Conservation (phyloP, 179 eudicot genomes). For the Gypsophila paniculata region DNA sequence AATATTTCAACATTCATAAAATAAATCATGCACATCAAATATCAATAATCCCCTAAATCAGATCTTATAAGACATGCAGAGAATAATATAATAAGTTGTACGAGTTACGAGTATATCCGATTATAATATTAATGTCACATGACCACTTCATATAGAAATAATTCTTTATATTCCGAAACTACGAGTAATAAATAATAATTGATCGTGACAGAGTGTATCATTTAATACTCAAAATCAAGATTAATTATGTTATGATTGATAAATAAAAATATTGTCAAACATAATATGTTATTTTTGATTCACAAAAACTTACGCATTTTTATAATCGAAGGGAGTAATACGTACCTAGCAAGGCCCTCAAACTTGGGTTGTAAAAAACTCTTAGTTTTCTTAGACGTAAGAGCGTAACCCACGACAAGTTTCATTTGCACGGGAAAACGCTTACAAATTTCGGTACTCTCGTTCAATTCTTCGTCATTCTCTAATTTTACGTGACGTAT, state of each 20-base stretch:
- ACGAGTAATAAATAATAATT: no score
- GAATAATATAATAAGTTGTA: neutral
- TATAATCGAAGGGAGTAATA: no score
- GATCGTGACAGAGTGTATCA: no score
- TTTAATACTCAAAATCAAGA: neutral
- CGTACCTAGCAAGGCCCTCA: constrained; percentile 60
- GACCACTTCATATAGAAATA: neutral
- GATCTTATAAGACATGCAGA: constrained; percentile 14
- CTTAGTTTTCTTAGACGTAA: constrained; percentile 62
- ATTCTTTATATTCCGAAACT: neutral
- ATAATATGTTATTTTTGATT: no score
- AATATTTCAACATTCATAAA: neutral
- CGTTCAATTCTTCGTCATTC: constrained; percentile 24
- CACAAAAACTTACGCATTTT: no score
- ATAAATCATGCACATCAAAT: neutral
- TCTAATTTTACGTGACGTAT: constrained; percentile 25
- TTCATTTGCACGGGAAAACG: constrained; percentile 37
- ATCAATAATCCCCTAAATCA: constrained; percentile 5
- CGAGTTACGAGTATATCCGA: no score
- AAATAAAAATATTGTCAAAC: no score
- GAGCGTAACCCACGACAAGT: constrained; percentile 66
- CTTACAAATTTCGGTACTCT: constrained; percentile 22
- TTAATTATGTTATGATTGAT: no score
- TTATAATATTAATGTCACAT: neutral
- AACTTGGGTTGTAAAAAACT: constrained; percentile 72